These are phyloP conservation scores for Pseudogymnoascus verrucosus DNA, from an alignment of 2,329 filamentous ascomycete genomes.

Conservation along the genomic window DNA sequence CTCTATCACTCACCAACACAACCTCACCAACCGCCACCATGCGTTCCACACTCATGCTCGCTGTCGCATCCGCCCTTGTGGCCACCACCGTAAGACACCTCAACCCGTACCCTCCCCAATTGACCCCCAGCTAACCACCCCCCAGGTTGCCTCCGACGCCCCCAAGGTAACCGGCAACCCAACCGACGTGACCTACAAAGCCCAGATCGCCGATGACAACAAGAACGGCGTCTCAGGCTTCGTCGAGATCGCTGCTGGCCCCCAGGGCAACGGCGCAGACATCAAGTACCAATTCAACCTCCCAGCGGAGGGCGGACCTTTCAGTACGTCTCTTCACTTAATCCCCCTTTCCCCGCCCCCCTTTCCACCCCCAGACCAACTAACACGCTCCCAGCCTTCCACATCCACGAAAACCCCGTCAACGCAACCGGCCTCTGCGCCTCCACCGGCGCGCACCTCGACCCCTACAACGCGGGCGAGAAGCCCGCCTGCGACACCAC, in stretches of 20 bases:
- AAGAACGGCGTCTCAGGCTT: constrained; percentile 41
- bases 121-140: background rate
- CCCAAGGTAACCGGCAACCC: background rate
- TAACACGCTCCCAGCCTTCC: constrained; percentile 50
- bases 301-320: constrained; percentile 48
- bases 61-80: background rate
- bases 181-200: background rate
- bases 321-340: constrained; percentile 22
- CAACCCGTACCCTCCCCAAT: background rate
- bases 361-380: background rate
- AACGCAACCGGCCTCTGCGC: constrained; percentile 64
- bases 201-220: background rate
- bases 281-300: constrained; percentile 47
- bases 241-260: constrained; percentile 36
- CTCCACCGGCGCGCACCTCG: constrained; percentile 57
- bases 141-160: background rate
- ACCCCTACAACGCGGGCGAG: constrained; percentile 52
- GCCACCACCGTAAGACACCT: background rate
- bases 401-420: constrained; percentile 61
- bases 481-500: constrained; percentile 49
- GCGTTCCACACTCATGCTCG: constrained; percentile 1
- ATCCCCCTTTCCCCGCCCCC: background rate
- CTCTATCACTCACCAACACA: background rate
- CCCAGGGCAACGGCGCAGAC: constrained; percentile 45
- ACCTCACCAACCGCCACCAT: background rate